Evolutionary conservation across 306 rosid genomes (phyloP), one percentile per base, ranked within the genome.

Genomic region (Pachyrhizus erosus): DNA sequence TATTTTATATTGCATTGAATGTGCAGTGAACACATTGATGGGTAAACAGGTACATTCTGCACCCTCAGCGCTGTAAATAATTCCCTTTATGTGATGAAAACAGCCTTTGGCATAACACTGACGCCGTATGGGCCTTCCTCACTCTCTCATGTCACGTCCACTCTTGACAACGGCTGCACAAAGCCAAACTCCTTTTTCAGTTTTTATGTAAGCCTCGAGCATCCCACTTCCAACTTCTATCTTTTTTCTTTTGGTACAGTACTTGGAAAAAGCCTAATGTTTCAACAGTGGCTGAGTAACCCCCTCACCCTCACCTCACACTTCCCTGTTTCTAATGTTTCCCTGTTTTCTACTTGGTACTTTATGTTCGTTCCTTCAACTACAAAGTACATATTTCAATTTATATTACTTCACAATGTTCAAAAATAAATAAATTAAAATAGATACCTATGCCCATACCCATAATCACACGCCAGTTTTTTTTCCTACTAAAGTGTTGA

Each of bases 131-230:
- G 90, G 85, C 84, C 87, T 85, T 75, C 83, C 88, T 85, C 86
- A 86, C 89, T 84, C 86, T 15, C 17, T 78, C 85, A 80, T 87
- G 97, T 90, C 90, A 79, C 64, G 95, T 86, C 92, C 78, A 20
- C 87, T 82, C 79, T 84, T 84, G 92, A 84, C 83, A 88, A 72
- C 33, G 82, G 78, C 87, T 84, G 66, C 73, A 69, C 91, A 74
- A 85, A 68, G 48, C 87, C 83, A 71, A 77, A 20, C 43, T 33
- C 81, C 81, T 75, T 55, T 80, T 68, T 73, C 91, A 83, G 74
- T 73, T 57, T 46, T 79, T 71, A 37, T 71, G 70, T 73, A 70
- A 58, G 60, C 75, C 83, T 78, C 52, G 34, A 77, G 49, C 77
- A 80, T 77, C 83, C 76, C 72, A 75, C 83, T 80, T 80, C 60